Percentiles rank a stretch among this genome's conserved stretches.
Evolutionary conservation across 2,329 filamentous ascomycete species (phyloP).

Genomic region (Lasiodiplodia sp.): DNA sequence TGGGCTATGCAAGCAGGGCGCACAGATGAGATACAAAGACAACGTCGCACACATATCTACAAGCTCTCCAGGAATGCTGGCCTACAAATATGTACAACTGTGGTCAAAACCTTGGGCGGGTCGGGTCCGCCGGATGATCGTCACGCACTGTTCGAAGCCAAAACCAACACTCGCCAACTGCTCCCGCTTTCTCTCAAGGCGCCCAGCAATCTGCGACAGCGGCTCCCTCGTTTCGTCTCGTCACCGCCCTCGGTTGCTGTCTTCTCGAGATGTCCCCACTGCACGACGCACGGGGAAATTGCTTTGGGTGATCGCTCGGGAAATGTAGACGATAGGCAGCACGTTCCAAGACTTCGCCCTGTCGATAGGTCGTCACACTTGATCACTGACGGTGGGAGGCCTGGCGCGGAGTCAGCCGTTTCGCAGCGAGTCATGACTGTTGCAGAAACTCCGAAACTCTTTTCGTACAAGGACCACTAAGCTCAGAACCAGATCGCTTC

Average conservation of each 20-base stretch:
- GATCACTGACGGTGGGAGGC: not conserved
- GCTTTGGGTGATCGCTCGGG: slow-evolving; percentile 2
- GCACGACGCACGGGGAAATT: not conserved
- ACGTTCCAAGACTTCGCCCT: not conserved
- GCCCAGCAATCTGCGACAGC: slow-evolving; percentile 12
- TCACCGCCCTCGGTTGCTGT: not conserved
- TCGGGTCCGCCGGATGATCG: slow-evolving; percentile 20
- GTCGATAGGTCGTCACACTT: not conserved
- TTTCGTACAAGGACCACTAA: not conserved
- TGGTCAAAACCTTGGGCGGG: not conserved
- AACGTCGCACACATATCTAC: no score
- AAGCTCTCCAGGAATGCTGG: no score
- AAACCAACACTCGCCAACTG: slow-evolving; percentile 16
- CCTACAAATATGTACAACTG: not conserved
- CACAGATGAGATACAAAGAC: no score
- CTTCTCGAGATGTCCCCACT: not conserved
- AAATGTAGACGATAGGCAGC: not conserved
- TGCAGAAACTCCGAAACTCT: not conserved
- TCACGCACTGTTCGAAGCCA: slow-evolving; percentile 25
- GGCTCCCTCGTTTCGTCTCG: not conserved
- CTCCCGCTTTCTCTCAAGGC: slow-evolving; percentile 5
- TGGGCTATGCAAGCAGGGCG: no score
- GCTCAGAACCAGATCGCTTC: no score
- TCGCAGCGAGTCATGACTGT: not conserved
- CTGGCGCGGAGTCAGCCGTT: not conserved